Evolutionary conservation across 257 asterid genomes (phyloP), one percentile per base, ranked within the genome.

Genomic region (Paulownia fortunei): DNA sequence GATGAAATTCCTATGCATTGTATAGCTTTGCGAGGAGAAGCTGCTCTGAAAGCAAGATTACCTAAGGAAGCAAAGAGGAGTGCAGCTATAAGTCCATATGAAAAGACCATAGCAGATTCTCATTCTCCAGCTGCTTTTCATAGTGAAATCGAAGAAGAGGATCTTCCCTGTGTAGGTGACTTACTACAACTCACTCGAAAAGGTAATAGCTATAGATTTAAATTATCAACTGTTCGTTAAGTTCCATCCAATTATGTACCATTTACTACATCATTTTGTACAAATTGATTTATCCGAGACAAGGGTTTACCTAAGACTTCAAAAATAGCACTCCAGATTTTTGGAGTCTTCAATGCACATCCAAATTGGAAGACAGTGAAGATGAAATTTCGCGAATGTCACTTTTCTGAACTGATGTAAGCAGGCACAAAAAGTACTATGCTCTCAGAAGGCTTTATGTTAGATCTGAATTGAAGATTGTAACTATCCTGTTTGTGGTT

Each of bases 11-110:
- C n/a, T 51, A 10, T 30, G 34, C 13, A 7, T 51, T 54, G 11
- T 44, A 70, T 65, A 94, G 98, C 98, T 60, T 79, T 94, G 83
- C 75, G 97, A 42, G 98, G 98, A 76, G 98, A 91, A 80, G 97
- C 96, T 26, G 90, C 93, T 13, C 36, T 94, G 72, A 91, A 78
- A 80, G 86, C 91, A 56, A 92, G 98, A 84, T 70, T 92, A 80
- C 91, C 93, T 7, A 92, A 87, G 79, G 97, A 93, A 79, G 69
- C 91, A 23, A 93, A 86, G 87, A 90, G 92, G 85, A 92, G 86
- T 85, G 97, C 97, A 75, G 73, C 96, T 44, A 84, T 92, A 81
- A 91, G 88, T 77, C 98, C 98, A 0, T 92, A 87, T 60, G 96
- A 88, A 52, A 92, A 85, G 81, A 84, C 84, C 21, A 61, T 86